Percentiles rank a stretch among this genome's conserved stretches.
phyloP scores from a whole-genome alignment of 169 alveolate genomes.

The Eimeria sp. region DNA sequence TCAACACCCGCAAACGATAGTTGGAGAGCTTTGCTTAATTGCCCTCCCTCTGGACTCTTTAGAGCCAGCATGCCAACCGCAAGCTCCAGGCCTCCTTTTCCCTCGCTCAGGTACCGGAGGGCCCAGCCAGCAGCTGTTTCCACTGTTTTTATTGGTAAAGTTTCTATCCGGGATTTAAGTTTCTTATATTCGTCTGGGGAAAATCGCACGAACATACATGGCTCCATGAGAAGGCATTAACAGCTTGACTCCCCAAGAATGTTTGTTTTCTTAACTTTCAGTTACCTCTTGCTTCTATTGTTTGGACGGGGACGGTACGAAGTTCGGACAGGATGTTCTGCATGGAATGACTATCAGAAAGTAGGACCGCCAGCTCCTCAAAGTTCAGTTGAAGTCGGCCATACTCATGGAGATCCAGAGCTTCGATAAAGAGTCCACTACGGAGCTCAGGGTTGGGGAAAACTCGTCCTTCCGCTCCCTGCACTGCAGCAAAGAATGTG shows the following conservation, averaged over 20 bases:
- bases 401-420: constrained; percentile 30
- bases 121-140: constrained; percentile 66
- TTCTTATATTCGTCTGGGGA: constrained; percentile 25
- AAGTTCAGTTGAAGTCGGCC: constrained; percentile 29
- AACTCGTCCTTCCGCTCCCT: constrained; percentile 48
- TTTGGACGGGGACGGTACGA: constrained; percentile 52
- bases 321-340: constrained; percentile 42
- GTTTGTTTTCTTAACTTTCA: not conserved
- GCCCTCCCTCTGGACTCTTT: constrained; percentile 31
- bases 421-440: constrained; percentile 7
- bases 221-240: not conserved
- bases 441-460: constrained; percentile 40
- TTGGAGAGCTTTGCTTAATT: constrained; percentile 55
- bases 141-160: constrained; percentile 33
- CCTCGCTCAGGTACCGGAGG: constrained; percentile 61
- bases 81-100: constrained; percentile 65
- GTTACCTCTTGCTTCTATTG: constrained; percentile 57
- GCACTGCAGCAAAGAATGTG: constrained; percentile 52
- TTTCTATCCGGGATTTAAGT: constrained; percentile 31
- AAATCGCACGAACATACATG: not conserved
- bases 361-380: constrained; percentile 57
- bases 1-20: constrained; percentile 43
- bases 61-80: constrained; percentile 55
- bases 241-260: not conserved
- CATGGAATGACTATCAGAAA: constrained; percentile 49